These are phyloP conservation scores for Lojkania enalia DNA, from an alignment of 2,329 filamentous ascomycete species.

Conservation along the genomic window DNA sequence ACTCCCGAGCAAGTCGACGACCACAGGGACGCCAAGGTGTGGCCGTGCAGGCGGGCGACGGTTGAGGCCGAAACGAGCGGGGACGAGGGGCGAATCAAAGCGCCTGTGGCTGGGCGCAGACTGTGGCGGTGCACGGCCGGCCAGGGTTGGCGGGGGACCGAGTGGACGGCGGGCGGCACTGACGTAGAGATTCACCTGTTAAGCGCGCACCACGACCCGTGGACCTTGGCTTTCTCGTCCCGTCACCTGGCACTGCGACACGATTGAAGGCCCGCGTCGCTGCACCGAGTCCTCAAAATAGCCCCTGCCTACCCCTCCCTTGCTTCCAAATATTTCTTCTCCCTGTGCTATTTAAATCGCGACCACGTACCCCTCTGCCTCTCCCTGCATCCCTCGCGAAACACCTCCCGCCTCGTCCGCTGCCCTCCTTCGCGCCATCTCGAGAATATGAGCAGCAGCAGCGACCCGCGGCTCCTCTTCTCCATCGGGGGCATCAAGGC, in stretches of 20 bases:
- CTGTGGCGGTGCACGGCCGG: constrained; percentile 2
- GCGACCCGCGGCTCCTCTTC: constrained; percentile 60
- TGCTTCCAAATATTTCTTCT: constrained; percentile 4
- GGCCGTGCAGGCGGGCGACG: not conserved
- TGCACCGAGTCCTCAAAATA: constrained; percentile 15
- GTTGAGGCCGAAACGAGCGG: not conserved
- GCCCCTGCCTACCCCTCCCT: constrained; percentile 6
- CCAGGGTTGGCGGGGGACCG: constrained; percentile 1
- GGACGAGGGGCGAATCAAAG: constrained; percentile 1
- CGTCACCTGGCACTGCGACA: constrained; percentile 3
- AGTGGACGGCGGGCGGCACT: constrained; percentile 2
- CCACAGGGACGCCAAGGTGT: not conserved
- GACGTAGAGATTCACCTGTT: constrained; percentile 17
- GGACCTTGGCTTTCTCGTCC: no score
- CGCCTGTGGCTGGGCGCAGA: constrained; percentile 3
- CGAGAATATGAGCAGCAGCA: constrained; percentile 52
- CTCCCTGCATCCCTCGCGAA: not conserved
- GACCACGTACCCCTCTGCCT: constrained; percentile 1
- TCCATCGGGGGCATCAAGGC: constrained; percentile 81
- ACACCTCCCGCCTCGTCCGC: constrained; percentile 1
- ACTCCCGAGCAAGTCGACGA: not conserved
- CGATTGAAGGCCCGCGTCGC: constrained; percentile 9
- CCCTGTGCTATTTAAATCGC: constrained; percentile 10
- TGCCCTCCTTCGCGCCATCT: constrained; percentile 3
- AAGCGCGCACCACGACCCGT: constrained; percentile 21